These are phyloP conservation scores for Striga hermonthica DNA, from an alignment of 305 asterid genomes.

Conservation along the genomic window DNA sequence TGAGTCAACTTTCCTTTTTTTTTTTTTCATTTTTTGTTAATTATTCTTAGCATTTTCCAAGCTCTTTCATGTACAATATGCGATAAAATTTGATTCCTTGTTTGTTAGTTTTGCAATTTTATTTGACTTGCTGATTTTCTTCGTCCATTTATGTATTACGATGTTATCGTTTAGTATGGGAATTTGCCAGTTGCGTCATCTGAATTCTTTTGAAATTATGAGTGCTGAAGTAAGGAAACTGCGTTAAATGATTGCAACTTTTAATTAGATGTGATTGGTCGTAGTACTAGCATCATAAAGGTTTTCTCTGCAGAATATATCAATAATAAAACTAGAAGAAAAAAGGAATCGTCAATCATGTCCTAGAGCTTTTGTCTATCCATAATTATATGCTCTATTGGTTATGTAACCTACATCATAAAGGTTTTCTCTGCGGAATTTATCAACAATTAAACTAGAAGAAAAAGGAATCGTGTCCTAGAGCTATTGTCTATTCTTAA, in stretches of 20 bases:
- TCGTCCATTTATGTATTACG: no score
- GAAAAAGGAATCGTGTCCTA: constrained; percentile 6
- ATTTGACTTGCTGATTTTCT: constrained; percentile 19
- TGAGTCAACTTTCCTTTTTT: no score
- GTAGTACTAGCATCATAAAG: neutral
- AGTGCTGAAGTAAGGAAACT: constrained; percentile 14
- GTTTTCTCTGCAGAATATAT: neutral
- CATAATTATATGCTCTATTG: neutral
- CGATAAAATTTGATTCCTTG: constrained; percentile 4
- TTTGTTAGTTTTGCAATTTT: constrained; percentile 20
- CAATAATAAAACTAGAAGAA: neutral
- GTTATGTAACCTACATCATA: neutral
- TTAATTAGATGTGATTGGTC: neutral
- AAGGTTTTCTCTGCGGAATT: neutral
- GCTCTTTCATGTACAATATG: constrained; percentile 9
- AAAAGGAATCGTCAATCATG: constrained; percentile 13
- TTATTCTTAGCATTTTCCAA: neutral
- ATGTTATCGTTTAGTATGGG: neutral
- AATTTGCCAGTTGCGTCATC: constrained; percentile 11
- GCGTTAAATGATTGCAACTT: constrained; percentile 22
- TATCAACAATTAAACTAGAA: neutral
- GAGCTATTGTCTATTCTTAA: constrained; percentile 19
- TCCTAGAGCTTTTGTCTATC: constrained; percentile 21
- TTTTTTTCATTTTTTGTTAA: neutral
- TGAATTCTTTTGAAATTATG: constrained; percentile 1